Conservation (phyloP, 1,284 basidiomycete genomes). For the Leccinum pseudoinsigne region DNA sequence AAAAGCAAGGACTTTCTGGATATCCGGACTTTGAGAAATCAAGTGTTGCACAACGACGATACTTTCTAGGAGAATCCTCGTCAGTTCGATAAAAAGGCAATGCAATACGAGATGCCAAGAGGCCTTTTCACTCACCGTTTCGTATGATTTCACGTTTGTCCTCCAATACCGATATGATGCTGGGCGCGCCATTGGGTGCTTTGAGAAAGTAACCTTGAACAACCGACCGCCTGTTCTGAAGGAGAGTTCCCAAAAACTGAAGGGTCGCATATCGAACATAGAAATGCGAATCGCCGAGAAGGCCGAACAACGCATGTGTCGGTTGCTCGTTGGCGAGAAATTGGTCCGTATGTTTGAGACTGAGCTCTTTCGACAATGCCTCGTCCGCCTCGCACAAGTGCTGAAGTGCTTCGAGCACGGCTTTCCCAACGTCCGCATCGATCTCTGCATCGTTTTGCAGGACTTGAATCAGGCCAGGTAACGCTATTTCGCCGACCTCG, state of each 20-base stretch:
- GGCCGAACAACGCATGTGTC: slow-evolving; percentile 73
- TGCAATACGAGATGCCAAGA: neutral
- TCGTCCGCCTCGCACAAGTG: slow-evolving; percentile 74
- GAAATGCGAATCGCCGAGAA: slow-evolving; percentile 78
- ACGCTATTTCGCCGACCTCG: slow-evolving; percentile 78
- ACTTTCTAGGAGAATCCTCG: slow-evolving; percentile 54
- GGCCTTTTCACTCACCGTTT: slow-evolving; percentile 56
- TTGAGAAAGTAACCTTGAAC: slow-evolving; percentile 92
- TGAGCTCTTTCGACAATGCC: slow-evolving; percentile 53
- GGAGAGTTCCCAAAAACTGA: slow-evolving; percentile 79
- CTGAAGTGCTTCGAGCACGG: slow-evolving; percentile 84
- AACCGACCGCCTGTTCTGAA: slow-evolving; percentile 76
- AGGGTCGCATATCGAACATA: slow-evolving; percentile 88
- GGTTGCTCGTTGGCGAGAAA: slow-evolving; percentile 73
- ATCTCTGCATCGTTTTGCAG: slow-evolving; percentile 85
- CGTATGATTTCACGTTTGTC: slow-evolving; percentile 84
- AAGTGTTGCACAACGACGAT: slow-evolving; percentile 84
- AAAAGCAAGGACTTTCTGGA: slow-evolving; percentile 97
- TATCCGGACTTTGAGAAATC: slow-evolving; percentile 86
- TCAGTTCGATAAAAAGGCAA: slow-evolving; percentile 13
- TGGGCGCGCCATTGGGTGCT: slow-evolving; percentile 71
- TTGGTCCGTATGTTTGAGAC: slow-evolving; percentile 70
- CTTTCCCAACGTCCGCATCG: slow-evolving; percentile 89
- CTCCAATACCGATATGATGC: slow-evolving; percentile 72
- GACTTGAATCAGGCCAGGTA: slow-evolving; percentile 78